Evolutionary conservation across 495 filamentous ascomycete species (phyloP).

Genomic region (Aspergillus diversus): DNA sequence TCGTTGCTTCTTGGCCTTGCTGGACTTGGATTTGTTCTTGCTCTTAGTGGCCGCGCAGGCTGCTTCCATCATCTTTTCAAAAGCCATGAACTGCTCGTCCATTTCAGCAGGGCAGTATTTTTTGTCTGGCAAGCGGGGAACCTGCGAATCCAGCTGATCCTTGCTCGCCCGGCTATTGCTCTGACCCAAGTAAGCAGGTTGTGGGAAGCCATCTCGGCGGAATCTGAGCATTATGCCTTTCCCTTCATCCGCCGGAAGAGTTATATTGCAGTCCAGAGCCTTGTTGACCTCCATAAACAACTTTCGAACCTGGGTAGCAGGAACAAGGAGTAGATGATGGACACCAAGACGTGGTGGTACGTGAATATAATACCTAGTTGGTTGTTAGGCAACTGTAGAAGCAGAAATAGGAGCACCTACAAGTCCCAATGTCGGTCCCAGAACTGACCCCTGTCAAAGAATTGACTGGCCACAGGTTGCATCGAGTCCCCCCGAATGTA

Average conservation of each 20-base stretch:
- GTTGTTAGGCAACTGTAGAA: background rate
- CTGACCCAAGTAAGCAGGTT: slow-evolving; percentile 67
- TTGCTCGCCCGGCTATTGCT: slow-evolving; percentile 40
- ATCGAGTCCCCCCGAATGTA: slow-evolving; percentile 53
- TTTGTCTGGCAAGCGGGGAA: slow-evolving; percentile 29
- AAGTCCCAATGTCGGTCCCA: slow-evolving; percentile 70
- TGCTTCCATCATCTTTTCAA: slow-evolving; percentile 51
- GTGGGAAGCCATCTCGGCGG: slow-evolving; percentile 54
- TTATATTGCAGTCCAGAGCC: slow-evolving; percentile 46
- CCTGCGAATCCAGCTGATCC: slow-evolving; percentile 34
- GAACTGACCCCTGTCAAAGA: slow-evolving; percentile 62
- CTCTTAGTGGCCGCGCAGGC: slow-evolving; percentile 44
- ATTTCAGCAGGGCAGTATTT: slow-evolving; percentile 26
- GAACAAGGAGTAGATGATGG: slow-evolving; percentile 65
- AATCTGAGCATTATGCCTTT: slow-evolving; percentile 62
- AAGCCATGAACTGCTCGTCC: slow-evolving; percentile 40
- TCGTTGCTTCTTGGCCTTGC: slow-evolving; percentile 54
- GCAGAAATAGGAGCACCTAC: slow-evolving; percentile 54
- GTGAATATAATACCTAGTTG: slow-evolving; percentile 67
- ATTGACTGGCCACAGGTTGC: slow-evolving; percentile 52
- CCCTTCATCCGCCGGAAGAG: slow-evolving; percentile 51
- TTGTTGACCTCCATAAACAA: slow-evolving; percentile 64
- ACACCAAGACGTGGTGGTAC: slow-evolving; percentile 44
- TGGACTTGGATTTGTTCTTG: slow-evolving; percentile 42
- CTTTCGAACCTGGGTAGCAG: slow-evolving; percentile 60